Conservation (phyloP, 2,329 filamentous ascomycete species). For the Monilinia polystroma region DNA sequence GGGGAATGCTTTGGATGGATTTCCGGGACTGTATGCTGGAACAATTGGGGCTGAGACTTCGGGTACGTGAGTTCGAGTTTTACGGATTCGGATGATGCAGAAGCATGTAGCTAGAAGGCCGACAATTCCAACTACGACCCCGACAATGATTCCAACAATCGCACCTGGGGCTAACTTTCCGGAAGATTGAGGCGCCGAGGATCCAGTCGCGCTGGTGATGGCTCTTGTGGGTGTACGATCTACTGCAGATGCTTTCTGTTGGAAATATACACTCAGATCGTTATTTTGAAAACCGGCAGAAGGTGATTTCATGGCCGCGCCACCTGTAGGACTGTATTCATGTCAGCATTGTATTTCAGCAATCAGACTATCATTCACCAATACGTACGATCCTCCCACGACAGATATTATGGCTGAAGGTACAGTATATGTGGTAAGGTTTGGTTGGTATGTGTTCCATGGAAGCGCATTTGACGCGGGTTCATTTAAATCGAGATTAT, state of each 20-base stretch:
- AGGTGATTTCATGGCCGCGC: constrained; percentile 54
- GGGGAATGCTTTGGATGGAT: constrained; percentile 12
- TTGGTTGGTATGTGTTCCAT: constrained; percentile 53
- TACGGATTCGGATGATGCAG: constrained; percentile 39
- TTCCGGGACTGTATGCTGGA: constrained; percentile 12
- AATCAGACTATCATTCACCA: neutral
- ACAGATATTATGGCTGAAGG: constrained; percentile 51
- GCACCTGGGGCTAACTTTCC: constrained; percentile 41
- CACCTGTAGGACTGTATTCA: constrained; percentile 46
- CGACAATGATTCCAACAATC: constrained; percentile 48
- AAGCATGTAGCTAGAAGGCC: constrained; percentile 30
- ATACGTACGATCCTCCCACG: constrained; percentile 48
- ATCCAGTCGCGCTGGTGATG: constrained; percentile 25
- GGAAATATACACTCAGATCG: constrained; percentile 56
- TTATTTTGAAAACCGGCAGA: constrained; percentile 49
- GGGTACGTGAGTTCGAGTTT: constrained; percentile 1
- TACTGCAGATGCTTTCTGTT: constrained; percentile 48
- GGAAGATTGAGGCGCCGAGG: constrained; percentile 33
- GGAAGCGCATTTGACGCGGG: constrained; percentile 47
- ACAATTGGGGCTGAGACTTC: constrained; percentile 15
- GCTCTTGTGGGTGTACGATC: constrained; percentile 52
- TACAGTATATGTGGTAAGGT: constrained; percentile 53
- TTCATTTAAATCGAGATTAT: constrained; percentile 55
- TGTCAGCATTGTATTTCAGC: constrained; percentile 14
- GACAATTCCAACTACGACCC: constrained; percentile 26